A percentile compares a stretch with the other conserved stretches of the same genome.
Conservation (phyloP, 306 rosid genomes). For the Citrullus amarus region DNA sequence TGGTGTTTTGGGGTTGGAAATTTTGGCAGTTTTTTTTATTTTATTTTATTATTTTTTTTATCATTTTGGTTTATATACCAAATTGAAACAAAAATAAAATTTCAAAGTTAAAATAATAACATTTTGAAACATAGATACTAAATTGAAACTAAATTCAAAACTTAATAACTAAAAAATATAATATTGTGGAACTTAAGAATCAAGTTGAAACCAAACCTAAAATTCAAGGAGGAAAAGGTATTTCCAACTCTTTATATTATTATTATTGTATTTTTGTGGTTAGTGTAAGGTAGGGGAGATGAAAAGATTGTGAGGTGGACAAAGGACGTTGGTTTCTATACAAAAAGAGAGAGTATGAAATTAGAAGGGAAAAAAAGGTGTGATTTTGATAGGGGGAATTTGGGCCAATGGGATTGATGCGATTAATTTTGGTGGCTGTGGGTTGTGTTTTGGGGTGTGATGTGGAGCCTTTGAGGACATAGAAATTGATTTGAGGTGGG, state of each 20-base stretch:
- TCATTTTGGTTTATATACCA: too few relatives aligned
- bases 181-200: neutral
- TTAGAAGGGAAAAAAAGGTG: neutral
- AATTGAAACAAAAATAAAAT: too few relatives aligned
- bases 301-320: neutral
- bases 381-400: neutral
- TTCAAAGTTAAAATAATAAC: too few relatives aligned
- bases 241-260: too few relatives aligned
- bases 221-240: too few relatives aligned
- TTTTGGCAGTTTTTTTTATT: too few relatives aligned
- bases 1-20: neutral
- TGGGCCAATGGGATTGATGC: neutral
- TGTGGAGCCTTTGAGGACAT: neutral
- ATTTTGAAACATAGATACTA: too few relatives aligned
- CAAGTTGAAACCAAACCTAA: too few relatives aligned
- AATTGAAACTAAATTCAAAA: too few relatives aligned
- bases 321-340: neutral
- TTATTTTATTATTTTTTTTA: too few relatives aligned
- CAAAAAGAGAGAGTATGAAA: neutral
- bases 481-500: neutral
- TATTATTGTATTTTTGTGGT: neutral
- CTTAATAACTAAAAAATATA: too few relatives aligned
- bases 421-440: neutral
- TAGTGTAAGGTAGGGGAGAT: neutral
- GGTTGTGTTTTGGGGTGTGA: neutral